Percentiles rank a stretch among this genome's conserved stretches.
Evolutionary conservation across 352 stramenopile species (phyloP).

Genomic region (Aphanomyces invadans): DNA sequence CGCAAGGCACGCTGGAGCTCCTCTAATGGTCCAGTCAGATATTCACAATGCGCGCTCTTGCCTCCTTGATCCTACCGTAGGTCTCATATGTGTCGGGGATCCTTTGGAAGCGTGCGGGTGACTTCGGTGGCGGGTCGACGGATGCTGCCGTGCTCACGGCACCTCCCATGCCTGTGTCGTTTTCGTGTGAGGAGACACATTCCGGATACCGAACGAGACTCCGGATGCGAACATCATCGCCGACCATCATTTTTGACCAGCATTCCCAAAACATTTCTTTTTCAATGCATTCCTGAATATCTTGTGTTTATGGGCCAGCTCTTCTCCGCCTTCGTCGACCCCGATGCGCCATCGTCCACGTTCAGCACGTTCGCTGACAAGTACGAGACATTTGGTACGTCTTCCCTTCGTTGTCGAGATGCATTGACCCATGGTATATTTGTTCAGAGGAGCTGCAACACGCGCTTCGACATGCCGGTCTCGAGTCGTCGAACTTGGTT

Average conservation of each 20-base stretch:
- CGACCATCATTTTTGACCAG: background rate
- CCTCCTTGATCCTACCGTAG: conserved; percentile 43
- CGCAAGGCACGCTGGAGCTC: conserved; percentile 58
- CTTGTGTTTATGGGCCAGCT: background rate
- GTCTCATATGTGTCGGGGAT: conserved; percentile 57
- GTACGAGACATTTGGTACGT: conserved; percentile 49
- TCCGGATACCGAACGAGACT: too few relatives aligned
- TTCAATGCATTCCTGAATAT: too few relatives aligned
- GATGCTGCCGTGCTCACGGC: background rate
- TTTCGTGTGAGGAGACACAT: too few relatives aligned
- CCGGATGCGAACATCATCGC: too few relatives aligned
- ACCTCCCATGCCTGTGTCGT: background rate
- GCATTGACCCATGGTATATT: conserved; percentile 30
- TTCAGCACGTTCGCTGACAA: conserved; percentile 47
- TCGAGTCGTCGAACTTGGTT: conserved; percentile 66
- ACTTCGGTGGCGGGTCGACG: background rate
- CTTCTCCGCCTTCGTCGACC: background rate
- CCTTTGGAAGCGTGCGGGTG: background rate
- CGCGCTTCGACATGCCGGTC: conserved; percentile 34
- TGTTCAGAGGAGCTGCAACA: conserved; percentile 18
- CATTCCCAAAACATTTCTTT: background rate
- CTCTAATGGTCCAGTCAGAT: conserved; percentile 28
- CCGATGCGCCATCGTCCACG: background rate
- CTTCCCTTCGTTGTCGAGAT: conserved; percentile 40
- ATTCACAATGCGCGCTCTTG: too few relatives aligned